These are phyloP conservation scores for Lantana camara DNA, from an alignment of 257 asterid species.

Conservation along the genomic window DNA sequence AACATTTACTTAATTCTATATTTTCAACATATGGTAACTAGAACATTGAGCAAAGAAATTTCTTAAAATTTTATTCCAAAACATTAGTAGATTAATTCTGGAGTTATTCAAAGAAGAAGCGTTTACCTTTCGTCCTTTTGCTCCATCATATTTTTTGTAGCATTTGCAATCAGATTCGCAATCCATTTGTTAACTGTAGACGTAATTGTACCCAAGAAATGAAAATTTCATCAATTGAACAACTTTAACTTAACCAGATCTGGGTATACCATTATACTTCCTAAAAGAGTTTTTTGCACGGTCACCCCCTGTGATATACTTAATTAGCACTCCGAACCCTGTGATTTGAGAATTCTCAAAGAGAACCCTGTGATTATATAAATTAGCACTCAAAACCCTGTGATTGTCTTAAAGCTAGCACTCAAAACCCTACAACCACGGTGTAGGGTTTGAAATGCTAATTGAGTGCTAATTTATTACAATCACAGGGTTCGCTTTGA, in stretches of 20 bases:
- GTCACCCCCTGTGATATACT: too few relatives aligned
- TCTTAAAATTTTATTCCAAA: neutral
- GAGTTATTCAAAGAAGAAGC: neutral
- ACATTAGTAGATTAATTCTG: neutral
- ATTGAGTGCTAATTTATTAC: too few relatives aligned
- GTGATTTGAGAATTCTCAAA: too few relatives aligned
- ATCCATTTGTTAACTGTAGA: slow-evolving; percentile 92
- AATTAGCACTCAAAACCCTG: too few relatives aligned
- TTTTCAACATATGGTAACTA: neutral
- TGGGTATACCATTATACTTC: neutral
- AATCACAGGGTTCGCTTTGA: too few relatives aligned
- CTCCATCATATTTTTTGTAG: slow-evolving; percentile 92
- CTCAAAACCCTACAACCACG: too few relatives aligned
- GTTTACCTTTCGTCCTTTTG: slow-evolving; percentile 92
- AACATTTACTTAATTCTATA: neutral
- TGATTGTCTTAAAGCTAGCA: too few relatives aligned
- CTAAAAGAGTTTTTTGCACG: neutral
- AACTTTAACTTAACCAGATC: neutral
- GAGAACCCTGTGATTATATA: too few relatives aligned
- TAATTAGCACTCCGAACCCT: too few relatives aligned
- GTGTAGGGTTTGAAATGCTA: too few relatives aligned
- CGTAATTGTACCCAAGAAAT: slow-evolving; percentile 14
- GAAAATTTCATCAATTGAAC: neutral
- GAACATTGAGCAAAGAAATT: neutral
- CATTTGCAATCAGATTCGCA: slow-evolving; percentile 86